Conservation (phyloP, 306 rosid species). For the Mucuna pruriens region DNA sequence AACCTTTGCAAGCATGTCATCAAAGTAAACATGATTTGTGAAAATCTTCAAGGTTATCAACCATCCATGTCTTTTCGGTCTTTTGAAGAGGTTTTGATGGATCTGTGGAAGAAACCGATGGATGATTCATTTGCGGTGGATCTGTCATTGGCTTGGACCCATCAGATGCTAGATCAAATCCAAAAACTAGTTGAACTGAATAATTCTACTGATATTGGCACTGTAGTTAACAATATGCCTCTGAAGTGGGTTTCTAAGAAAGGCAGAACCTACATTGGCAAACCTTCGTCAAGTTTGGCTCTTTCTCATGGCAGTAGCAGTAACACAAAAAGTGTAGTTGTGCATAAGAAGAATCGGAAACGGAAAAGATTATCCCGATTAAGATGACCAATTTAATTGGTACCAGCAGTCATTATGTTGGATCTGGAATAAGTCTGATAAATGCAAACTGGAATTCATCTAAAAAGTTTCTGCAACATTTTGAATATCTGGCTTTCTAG, state of each 20-base stretch:
- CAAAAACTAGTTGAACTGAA: conserved; percentile 73
- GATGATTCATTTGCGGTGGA: conserved; percentile 77
- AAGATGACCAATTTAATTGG: conserved; percentile 44
- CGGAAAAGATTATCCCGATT: conserved; percentile 54
- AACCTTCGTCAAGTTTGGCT: conserved; percentile 51
- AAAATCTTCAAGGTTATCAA: conserved; percentile 53
- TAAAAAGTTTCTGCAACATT: neutral
- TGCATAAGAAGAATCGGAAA: conserved; percentile 50
- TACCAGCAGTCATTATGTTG: neutral
- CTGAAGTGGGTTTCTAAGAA: conserved; percentile 54
- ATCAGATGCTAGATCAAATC: conserved; percentile 81
- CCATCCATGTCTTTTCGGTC: conserved; percentile 75
- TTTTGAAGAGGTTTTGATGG: conserved; percentile 62
- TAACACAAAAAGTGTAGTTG: conserved; percentile 40
- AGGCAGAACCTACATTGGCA: conserved; percentile 49
- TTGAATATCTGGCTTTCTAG: neutral
- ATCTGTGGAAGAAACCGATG: conserved; percentile 64
- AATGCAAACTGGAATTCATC: conserved; percentile 9
- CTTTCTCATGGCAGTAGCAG: conserved; percentile 42
- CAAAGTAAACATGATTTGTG: conserved; percentile 78
- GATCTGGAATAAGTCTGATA: conserved; percentile 9
- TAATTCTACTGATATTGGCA: conserved; percentile 60
- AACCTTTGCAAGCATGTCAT: conserved; percentile 90
- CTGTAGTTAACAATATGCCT: conserved; percentile 73
- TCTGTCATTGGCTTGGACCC: conserved; percentile 77